Base-by-base conservation (phyloP, 306 rosid species). In the Begonia peltatifolia region DNA sequence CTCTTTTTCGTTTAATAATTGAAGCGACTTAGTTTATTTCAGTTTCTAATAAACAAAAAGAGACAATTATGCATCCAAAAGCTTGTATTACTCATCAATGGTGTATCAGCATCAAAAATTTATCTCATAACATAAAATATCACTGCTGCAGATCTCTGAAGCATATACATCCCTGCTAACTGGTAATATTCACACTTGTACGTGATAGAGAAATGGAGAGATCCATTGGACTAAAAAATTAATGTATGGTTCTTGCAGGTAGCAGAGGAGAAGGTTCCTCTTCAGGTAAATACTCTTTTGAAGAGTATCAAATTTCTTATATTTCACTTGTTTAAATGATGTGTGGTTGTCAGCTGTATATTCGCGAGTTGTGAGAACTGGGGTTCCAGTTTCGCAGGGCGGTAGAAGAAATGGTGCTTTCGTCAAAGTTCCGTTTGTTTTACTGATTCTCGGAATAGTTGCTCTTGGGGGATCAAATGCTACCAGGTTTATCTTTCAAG, bases 391-490 rank as follows among this genome's bases (percentile, higher is more conserved):
- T 69, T 69, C 78, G 30, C 73, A 59, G 10, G 82, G 86, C 54
- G 76, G 78, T 63, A 63, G 81, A 55, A 71, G 65, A 74, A 63
- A 69, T 38, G 74, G 62, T 38, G 63, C 79, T 53, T 63, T 84
- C 62, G 63, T 84, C 68, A 64, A 68, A 74, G 57, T 70, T 46
- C 94, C 89, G 38, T 81, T 84, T 62, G 38, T 84, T 52, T 62
- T 78, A 8, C 56, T 84, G 51, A 79, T 78, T 52, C 42, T 76
- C 48, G 94, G 94, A 61, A 84, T 88, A 35, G 61, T 74, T 49
- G 77, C 74, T 13, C 83, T 84, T 11, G 89, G 94, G 58, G 89
- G 89, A 44, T 49, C 76, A 8, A 69, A 78, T 51, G 89, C 83
- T 65, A 54, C 76, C 2, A 69, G 89, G 94, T 84, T 63, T 56